A percentile compares a stretch with the other conserved stretches of the same genome.
Evolutionary conservation across 345 rosid species (phyloP).

Genomic region (Salix caprea): DNA sequence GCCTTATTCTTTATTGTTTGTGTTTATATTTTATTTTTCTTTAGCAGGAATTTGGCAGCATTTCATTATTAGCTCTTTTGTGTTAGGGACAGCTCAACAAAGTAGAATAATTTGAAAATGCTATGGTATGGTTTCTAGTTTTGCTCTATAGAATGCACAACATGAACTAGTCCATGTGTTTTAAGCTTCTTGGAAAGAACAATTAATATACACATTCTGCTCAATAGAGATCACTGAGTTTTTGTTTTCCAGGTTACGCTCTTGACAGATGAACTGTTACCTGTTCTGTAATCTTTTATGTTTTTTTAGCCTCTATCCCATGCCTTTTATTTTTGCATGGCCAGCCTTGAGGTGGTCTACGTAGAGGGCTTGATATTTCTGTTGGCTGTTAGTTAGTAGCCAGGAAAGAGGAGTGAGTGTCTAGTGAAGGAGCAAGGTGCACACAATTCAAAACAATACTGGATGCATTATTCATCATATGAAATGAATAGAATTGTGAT

Average conservation of each 20-base stretch:
- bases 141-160: background rate
- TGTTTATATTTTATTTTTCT: too few relatives aligned
- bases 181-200: background rate
- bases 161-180: background rate
- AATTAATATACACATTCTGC: background rate
- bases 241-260: background rate
- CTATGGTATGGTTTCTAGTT: background rate
- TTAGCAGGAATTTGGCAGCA: too few relatives aligned
- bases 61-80: too few relatives aligned
- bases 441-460: background rate
- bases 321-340: background rate
- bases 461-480: background rate
- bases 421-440: too few relatives aligned
- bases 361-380: background rate
- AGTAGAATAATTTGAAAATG: background rate
- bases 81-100: background rate
- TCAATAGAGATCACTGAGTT: background rate
- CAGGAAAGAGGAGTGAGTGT: background rate
- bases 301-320: background rate
- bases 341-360: background rate
- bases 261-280: background rate
- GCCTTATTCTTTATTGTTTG: too few relatives aligned
- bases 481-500: background rate
- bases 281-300: background rate
- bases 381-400: background rate